Percentiles rank a stretch among this genome's conserved stretches.
Conservation (phyloP, 176 grass and related monocot species). For the Aegilops tauschii region DNA sequence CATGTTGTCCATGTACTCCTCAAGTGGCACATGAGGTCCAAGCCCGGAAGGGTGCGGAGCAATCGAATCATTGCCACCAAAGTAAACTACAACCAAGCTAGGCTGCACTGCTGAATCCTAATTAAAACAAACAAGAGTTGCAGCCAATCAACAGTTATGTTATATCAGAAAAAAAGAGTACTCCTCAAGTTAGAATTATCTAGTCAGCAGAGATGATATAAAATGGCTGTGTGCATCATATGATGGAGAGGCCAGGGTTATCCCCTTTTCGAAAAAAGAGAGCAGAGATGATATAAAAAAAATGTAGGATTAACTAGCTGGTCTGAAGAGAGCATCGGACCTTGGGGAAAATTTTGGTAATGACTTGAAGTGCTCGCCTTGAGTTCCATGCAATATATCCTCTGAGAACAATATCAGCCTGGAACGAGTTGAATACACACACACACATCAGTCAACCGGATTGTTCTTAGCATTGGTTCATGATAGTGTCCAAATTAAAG, state of each 20-base stretch:
- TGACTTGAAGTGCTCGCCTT: constrained; percentile 71
- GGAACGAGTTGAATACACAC: constrained; percentile 19
- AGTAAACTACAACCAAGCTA: constrained; percentile 84
- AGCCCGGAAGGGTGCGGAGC: constrained; percentile 61
- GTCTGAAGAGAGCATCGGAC: constrained; percentile 21
- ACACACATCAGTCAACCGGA: not conserved
- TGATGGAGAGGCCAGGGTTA: no score
- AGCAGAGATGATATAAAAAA: not conserved
- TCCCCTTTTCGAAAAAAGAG: not conserved
- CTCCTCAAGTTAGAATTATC: not conserved
- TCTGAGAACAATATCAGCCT: constrained; percentile 88
- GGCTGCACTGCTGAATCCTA: constrained; percentile 25
- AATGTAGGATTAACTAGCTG: not conserved
- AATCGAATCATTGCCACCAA: constrained; percentile 89
- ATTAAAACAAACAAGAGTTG: not conserved
- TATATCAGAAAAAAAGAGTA: not conserved
- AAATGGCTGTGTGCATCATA: not conserved
- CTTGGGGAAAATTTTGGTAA: constrained; percentile 83
- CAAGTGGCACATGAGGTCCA: constrained; percentile 81
- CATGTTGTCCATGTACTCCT: constrained; percentile 82
- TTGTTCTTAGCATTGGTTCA: not conserved
- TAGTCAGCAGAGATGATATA: not conserved
- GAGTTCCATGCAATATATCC: constrained; percentile 92
- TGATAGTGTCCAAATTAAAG: not conserved
- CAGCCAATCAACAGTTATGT: constrained; percentile 1